These are phyloP conservation scores for Panaeolus papilionaceus DNA, from an alignment of 768 basidiomycete species.

Conservation along the genomic window DNA sequence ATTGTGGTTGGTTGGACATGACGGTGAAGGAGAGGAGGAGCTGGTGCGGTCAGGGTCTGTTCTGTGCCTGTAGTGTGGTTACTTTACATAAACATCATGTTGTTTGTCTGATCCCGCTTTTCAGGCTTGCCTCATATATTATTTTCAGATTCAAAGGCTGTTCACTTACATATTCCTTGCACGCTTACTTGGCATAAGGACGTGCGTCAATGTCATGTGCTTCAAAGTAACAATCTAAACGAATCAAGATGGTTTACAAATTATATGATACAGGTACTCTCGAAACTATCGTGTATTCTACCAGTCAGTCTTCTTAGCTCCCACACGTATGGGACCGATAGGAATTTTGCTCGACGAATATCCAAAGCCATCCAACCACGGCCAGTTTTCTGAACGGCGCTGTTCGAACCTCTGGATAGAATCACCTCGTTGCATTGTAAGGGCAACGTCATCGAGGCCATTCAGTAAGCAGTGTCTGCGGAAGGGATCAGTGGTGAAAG, in stretches of 20 bases:
- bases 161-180: background rate
- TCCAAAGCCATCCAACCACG: constrained; percentile 97
- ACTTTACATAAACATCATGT: constrained; percentile 14
- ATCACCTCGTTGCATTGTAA: constrained; percentile 84
- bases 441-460: constrained; percentile 94
- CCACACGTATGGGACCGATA: constrained; percentile 43
- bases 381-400: constrained; percentile 79
- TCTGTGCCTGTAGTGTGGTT: constrained; percentile 1
- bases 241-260: constrained; percentile 17
- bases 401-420: constrained; percentile 84
- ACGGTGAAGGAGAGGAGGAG: constrained; percentile 16
- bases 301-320: constrained; percentile 73
- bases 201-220: background rate
- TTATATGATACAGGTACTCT: background rate
- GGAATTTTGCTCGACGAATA: constrained; percentile 84
- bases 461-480: constrained; percentile 93
- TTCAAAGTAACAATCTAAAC: background rate
- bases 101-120: constrained; percentile 5
- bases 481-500: constrained; percentile 89
- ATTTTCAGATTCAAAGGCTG: background rate
- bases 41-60: constrained; percentile 24
- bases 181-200: background rate
- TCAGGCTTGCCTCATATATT: background rate
- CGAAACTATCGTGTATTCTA: constrained; percentile 37
- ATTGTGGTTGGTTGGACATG: constrained; percentile 19